Evolutionary conservation across 2,329 filamentous ascomycete genomes (phyloP), one percentile per base, ranked within the genome.

Genomic region (Aspergillus brasiliensis): DNA sequence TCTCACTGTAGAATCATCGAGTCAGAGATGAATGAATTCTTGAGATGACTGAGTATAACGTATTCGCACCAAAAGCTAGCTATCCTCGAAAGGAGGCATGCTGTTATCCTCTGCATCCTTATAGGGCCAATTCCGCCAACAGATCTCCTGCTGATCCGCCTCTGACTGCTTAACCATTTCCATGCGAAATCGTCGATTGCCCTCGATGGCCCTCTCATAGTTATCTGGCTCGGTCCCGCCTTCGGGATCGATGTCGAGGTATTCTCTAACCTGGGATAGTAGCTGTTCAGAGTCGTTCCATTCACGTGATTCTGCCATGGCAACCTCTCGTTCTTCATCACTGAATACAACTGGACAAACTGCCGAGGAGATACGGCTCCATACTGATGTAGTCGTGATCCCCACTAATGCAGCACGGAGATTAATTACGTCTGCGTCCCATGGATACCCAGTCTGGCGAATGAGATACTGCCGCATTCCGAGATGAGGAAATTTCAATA

Each of bases 351-450:
- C 62, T 15, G 65, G 68, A 54, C 64, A 69, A 44, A 11, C 23
- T 8, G 48, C 49, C n/a, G n/a, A 69, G 37, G 80, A 67, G 49
- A 81, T 69, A 68, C 80, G 67, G 52, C 75, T 78, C 79, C 1
- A 69, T 49, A 69, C 59, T 3, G 46, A 60, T 15, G 59, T 53
- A 19, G 48, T 65, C 3, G 65, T 71, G 44, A 70, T 65, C 8
- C 67, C 65, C 28, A 71, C 64, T 40, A 71, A 56, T 2, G 66
- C 68, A 51, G 65, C 62, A 47, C 64, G 66, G 21, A 73, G 51
- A 28, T 71, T 73, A 8, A 73, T 71, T 3, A 71, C 2, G 52
- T 73, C 70, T 46, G 61, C 64, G 44, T 73, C 67, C 68, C 61
- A 73, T 15, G 68, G 69, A 65, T 69, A 73, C 27, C 64, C 65